Base-by-base conservation (phyloP, 805 yeast genomes). In the Candida adriatica region DNA sequence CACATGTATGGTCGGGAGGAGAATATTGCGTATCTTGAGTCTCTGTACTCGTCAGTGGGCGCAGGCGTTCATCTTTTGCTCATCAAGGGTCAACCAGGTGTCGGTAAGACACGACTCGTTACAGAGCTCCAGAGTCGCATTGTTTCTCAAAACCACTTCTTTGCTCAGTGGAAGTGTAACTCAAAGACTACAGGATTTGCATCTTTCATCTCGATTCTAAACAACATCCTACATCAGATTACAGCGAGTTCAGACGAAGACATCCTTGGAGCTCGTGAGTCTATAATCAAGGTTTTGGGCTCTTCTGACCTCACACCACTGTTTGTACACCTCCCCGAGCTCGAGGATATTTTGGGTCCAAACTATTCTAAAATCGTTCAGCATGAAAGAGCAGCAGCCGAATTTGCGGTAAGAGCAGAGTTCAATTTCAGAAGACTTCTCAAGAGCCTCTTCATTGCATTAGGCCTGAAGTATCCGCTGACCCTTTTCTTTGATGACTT, bases 401-500 rank as follows among this genome's bases (percentile, higher is more conserved):
- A 45, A 4, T 45, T 55, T 4, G 46, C 56, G 2, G 42, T 51
- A 4, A 54, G 56, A 26, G 45, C 49, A 15, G 75, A 70, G 37
- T 35, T 68, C 27, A 53, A 59, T 29, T 59, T 64, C 40, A 55
- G 64, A 31, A 61, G 58, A 36, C 51, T 65, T n/a, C 51, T 70
- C 35, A 68, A 67, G 33, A 43, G 54, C 13, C 43, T 71, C 11
- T 61, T 62, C 33, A 56, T 59, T n/a, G 43, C 70, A 4, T 51
- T 70, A 29, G 63, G 66, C 7, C 41, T 28, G 18, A 34, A 40
- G 4, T 55, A 55, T 20, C 73, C 74, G 3, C 48, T 70, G 24
- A 66, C 73, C 0, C 38, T 70, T 2, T 54, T 65, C 28, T 46
- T 66, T 18, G 75, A 70, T 40, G 72, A 70, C 45, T 41, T 65